A percentile compares a stretch with the other conserved stretches of the same genome.
phyloP scores from a whole-genome alignment of 192 early-diverging fungal species.

The Jimgerdemannia lactiflua region DNA sequence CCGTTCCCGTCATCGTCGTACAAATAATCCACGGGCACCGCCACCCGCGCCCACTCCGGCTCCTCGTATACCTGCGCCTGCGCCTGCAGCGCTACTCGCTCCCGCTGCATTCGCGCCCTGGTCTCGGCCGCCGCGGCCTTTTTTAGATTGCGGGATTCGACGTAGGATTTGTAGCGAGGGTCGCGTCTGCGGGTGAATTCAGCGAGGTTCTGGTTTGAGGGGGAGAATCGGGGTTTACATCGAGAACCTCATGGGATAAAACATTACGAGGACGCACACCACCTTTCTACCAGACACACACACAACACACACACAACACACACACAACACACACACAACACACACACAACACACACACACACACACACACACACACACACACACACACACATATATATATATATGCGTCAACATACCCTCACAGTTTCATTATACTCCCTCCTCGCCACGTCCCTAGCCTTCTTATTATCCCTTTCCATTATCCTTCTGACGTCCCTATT shows the following conservation, averaged over 20 bases:
- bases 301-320: background rate
- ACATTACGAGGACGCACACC: constrained; percentile 2
- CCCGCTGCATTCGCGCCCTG: constrained; percentile 56
- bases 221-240: no score
- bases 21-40: constrained; percentile 28
- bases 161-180: constrained; percentile 76
- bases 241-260: no score
- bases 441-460: constrained; percentile 68
- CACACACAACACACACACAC: background rate
- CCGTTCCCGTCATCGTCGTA: constrained; percentile 28
- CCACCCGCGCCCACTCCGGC: constrained; percentile 74
- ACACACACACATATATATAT: background rate
- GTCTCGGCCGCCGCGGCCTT: constrained; percentile 53
- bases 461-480: constrained; percentile 94
- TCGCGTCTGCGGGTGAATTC: constrained; percentile 84
- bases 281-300: no score
- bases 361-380: background rate
- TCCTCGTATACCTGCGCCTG: constrained; percentile 57
- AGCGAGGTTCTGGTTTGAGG: constrained; percentile 54
- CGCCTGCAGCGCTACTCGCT: constrained; percentile 47
- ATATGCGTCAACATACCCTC: constrained; percentile 34
- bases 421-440: constrained; percentile 77
- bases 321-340: background rate
- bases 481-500: constrained; percentile 75
- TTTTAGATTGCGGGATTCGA: constrained; percentile 50